Evolutionary conservation across 331 rosid species (phyloP), one percentile per base, ranked within the genome.

Genomic region (Malus hybrid): DNA sequence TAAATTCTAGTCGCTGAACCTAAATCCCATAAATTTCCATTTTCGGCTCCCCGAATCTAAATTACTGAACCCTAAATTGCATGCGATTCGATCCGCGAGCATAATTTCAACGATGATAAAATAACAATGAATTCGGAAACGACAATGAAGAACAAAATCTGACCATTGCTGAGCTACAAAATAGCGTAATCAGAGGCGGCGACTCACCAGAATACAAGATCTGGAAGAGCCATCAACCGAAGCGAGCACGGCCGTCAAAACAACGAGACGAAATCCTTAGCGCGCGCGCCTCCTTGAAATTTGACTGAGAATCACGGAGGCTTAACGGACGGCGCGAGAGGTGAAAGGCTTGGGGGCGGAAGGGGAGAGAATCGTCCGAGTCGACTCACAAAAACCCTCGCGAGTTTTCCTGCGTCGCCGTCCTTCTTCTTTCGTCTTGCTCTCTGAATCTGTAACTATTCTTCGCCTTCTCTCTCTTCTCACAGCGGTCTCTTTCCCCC

Each of bases 181-280:
- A 75, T 31, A 6, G 10, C 18, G 39, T 4, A 78, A 78, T 82
- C 76, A 36, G 66, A 80, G 13, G 78, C 24, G 32, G 59, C 28
- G 80, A 90, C 88, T 81, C 83, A 80, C 89, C 87, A 22, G 81
- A 86, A 87, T 65, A 85, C 67, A 71, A 88, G 95, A 87, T 87
- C 95, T 82, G 78, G 77, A 73, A 10, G 70, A 74, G 9, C 48
- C 29, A 32, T 24, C 19, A 55, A 75, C 28, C 59, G 55, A 36
- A 19, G 8, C 44, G 44, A 14, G 4, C 33, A 14, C 71, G 62
- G 55, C 62, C 61, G 24, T 5, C 22, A 5, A 10, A 65, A 48
- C 27, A 16, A 34, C 32, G 62, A 24, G 5, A 7, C 20, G 22
- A 1, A 33, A 54, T n/a, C 48, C 12, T 19, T 11, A 32, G 32